These are phyloP conservation scores for Sphaceloma murrayae DNA, from an alignment of 2,329 filamentous ascomycete species.

Conservation along the genomic window DNA sequence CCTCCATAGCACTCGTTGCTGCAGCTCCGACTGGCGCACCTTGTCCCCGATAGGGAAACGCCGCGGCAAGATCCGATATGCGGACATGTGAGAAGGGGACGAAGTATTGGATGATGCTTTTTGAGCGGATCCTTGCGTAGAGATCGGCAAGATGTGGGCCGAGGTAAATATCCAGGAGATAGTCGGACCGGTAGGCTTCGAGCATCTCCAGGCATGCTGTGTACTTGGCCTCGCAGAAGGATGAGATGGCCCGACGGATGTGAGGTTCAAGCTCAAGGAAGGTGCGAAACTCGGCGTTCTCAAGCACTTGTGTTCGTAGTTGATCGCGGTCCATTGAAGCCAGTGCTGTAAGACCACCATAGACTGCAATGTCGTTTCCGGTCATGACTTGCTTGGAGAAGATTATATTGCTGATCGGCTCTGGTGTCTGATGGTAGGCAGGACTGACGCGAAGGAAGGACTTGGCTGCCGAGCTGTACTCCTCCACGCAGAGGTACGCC, in stretches of 20 bases:
- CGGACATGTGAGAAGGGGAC: slow-evolving; percentile 83
- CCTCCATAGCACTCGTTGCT: slow-evolving; percentile 48
- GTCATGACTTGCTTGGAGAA: slow-evolving; percentile 63
- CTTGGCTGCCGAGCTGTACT: slow-evolving; percentile 58
- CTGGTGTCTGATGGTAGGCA: slow-evolving; percentile 32
- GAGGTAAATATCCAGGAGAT: slow-evolving; percentile 81
- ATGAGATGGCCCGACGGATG: slow-evolving; percentile 77
- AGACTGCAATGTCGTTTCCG: slow-evolving; percentile 82
- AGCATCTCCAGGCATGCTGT: slow-evolving; percentile 73
- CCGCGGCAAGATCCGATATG: slow-evolving; percentile 63
- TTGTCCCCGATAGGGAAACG: slow-evolving; percentile 56
- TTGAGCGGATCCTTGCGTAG: slow-evolving; percentile 68
- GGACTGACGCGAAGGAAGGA: slow-evolving; percentile 58
- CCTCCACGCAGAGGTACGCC: slow-evolving; percentile 47
- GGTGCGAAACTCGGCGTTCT: slow-evolving; percentile 68
- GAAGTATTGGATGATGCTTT: slow-evolving; percentile 90
- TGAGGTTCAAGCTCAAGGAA: slow-evolving; percentile 92
- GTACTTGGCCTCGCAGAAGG: slow-evolving; percentile 87
- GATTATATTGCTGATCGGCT: slow-evolving; percentile 40
- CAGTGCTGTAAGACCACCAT: slow-evolving; percentile 80
- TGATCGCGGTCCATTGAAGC: slow-evolving; percentile 77
- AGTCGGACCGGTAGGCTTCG: slow-evolving; percentile 72
- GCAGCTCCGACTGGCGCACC: slow-evolving; percentile 4
- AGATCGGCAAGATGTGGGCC: slow-evolving; percentile 54
- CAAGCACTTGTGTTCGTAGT: slow-evolving; percentile 66